Percentiles rank a stretch among this genome's conserved stretches.
These are phyloP conservation scores for Scleroderma citrinum DNA, from an alignment of 768 basidiomycete genomes.

Conservation along the genomic window DNA sequence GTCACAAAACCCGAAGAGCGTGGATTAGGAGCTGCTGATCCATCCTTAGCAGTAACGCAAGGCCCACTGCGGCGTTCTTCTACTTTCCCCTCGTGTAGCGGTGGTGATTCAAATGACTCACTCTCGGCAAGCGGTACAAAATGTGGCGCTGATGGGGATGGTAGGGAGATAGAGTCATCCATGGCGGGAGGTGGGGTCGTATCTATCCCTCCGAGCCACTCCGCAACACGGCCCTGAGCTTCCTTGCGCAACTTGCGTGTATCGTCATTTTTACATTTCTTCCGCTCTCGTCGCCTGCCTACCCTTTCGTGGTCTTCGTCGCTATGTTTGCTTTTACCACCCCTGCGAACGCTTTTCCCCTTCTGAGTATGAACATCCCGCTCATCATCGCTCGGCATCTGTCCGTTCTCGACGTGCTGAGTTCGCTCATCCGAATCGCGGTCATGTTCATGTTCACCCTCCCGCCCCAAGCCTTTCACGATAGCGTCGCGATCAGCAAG, in stretches of 20 bases:
- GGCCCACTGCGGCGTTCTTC: constrained; percentile 6
- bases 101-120: constrained; percentile 15
- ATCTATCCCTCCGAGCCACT: constrained; percentile 69
- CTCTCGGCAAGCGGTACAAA: constrained; percentile 23
- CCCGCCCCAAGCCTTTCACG: constrained; percentile 9
- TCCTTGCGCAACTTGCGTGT: constrained; percentile 35
- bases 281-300: constrained; percentile 21
- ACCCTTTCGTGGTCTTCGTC: constrained; percentile 22
- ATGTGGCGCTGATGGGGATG: constrained; percentile 27
- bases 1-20: constrained; percentile 75
- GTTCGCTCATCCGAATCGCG: constrained; percentile 29
- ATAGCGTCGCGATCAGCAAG: constrained; percentile 28
- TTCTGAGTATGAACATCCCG: constrained; percentile 27
- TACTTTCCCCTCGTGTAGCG: constrained; percentile 3
- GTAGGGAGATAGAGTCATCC: constrained; percentile 31
- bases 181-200: constrained; percentile 43
- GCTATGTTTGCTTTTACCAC: constrained; percentile 21
- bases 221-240: constrained; percentile 68
- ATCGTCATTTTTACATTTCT: constrained; percentile 31
- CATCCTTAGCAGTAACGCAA: constrained; percentile 10
- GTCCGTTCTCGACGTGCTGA: constrained; percentile 22
- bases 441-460: constrained; percentile 24
- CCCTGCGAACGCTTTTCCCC: constrained; percentile 17
- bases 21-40: constrained; percentile 51
- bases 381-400: constrained; percentile 27